Conservation (phyloP, 1,139 yeast species). For the Pichia cactophila region DNA sequence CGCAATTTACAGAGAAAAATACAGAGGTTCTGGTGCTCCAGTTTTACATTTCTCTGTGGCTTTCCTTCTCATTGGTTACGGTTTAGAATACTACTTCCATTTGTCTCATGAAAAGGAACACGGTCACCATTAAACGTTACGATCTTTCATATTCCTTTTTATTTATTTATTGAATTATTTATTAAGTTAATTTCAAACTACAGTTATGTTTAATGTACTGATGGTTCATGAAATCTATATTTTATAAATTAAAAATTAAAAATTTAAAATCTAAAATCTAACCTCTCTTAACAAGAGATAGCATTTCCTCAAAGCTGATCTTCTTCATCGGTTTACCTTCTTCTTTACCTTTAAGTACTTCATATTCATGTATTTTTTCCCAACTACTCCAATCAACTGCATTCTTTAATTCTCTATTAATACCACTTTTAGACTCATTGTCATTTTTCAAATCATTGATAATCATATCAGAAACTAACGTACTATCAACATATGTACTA, state of each 20-base stretch:
- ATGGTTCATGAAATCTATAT: background rate
- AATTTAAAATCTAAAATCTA: background rate
- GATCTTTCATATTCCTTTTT: background rate
- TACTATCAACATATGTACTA: conserved; percentile 69
- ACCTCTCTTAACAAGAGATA: background rate
- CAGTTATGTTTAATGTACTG: background rate
- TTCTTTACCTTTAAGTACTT: conserved; percentile 36
- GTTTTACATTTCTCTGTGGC: conserved; percentile 69
- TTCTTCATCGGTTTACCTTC: conserved; percentile 54
- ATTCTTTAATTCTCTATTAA: conserved; percentile 23
- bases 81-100: conserved; percentile 91
- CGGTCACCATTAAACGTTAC: conserved; percentile 15
- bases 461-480: conserved; percentile 20
- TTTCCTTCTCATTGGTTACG: conserved; percentile 74
- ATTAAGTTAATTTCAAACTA: conserved; percentile 1
- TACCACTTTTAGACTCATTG: conserved; percentile 24
- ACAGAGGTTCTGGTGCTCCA: conserved; percentile 74
- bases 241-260: background rate
- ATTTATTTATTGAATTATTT: conserved; percentile 1
- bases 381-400: conserved; percentile 67
- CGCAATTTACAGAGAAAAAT: conserved; percentile 72
- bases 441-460: conserved; percentile 10
- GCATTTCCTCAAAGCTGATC: conserved; percentile 44
- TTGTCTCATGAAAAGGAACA: conserved; percentile 50
- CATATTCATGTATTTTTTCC: conserved; percentile 51